Conservation (phyloP, 1,284 basidiomycete genomes). For the Ustilago vetiveriae region DNA sequence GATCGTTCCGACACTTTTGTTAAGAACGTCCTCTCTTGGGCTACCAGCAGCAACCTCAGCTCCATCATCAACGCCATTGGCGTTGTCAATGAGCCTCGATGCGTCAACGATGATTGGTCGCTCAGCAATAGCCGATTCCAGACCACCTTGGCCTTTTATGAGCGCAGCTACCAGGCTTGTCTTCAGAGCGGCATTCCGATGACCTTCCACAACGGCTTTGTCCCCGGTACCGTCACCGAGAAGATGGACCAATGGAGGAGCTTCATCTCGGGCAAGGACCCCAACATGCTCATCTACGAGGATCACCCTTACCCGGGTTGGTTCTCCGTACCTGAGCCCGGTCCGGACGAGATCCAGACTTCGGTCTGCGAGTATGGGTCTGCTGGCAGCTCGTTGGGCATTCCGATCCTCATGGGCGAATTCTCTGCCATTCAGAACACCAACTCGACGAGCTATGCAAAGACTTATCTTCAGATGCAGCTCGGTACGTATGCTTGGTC, state of each 20-base stretch:
- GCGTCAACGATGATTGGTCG: conserved; percentile 36
- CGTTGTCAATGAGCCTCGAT: conserved; percentile 62
- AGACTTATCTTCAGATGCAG: conserved; percentile 52
- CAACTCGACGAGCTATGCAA: conserved; percentile 23
- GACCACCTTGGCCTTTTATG: conserved; percentile 49
- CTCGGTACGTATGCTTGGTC: conserved; percentile 62
- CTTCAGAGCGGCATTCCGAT: conserved; percentile 48
- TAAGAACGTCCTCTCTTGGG: conserved; percentile 51
- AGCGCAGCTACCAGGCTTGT: conserved; percentile 40
- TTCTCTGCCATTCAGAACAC: conserved; percentile 54
- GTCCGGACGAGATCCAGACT: conserved; percentile 30
- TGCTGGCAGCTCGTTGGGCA: conserved; percentile 22
- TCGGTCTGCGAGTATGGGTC: conserved; percentile 54
- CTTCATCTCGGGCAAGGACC: conserved; percentile 57
- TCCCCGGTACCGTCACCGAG: conserved; percentile 17
- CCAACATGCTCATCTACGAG: conserved; percentile 59
- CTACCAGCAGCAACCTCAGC: conserved; percentile 52
- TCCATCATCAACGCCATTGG: conserved; percentile 58
- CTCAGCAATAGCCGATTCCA: conserved; percentile 32
- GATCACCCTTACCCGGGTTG: conserved; percentile 65
- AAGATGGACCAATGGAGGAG: conserved; percentile 49
- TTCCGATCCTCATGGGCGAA: conserved; percentile 60
- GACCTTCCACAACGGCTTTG: conserved; percentile 62
- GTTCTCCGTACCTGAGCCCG: conserved; percentile 46
- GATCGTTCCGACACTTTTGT: conserved; percentile 52